phyloP scores from a whole-genome alignment of 2,329 filamentous ascomycete species.

The Cryoendolithus antarcticus region DNA sequence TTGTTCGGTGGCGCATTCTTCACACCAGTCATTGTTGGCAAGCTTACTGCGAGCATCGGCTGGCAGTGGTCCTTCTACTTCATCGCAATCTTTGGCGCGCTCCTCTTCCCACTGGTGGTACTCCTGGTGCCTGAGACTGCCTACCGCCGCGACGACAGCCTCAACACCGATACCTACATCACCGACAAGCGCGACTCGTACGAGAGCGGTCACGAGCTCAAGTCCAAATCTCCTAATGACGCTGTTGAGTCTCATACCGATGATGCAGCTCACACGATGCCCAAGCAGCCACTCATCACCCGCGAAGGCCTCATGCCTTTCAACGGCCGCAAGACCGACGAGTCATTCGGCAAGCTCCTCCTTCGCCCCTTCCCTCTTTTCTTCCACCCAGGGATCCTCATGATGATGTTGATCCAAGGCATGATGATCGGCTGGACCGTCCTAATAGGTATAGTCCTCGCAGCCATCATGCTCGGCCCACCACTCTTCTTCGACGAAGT shows the following conservation, averaged over 20 bases:
- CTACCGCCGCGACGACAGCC: slow-evolving; percentile 49
- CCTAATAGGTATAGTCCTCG: slow-evolving; percentile 73
- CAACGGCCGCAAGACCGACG: slow-evolving; percentile 70
- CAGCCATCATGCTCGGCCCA: slow-evolving; percentile 68
- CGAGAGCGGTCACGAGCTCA: not conserved
- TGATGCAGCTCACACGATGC: not conserved
- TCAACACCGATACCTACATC: slow-evolving; percentile 57
- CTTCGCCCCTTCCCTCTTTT: slow-evolving; percentile 71
- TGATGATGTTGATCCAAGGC: slow-evolving; percentile 72
- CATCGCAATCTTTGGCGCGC: slow-evolving; percentile 68
- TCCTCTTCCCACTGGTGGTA: slow-evolving; percentile 57
- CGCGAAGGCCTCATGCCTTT: slow-evolving; percentile 39
- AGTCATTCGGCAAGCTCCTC: slow-evolving; percentile 53
- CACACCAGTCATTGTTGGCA: slow-evolving; percentile 82
- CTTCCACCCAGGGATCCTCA: slow-evolving; percentile 72
- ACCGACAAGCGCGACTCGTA: slow-evolving; percentile 15
- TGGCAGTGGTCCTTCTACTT: slow-evolving; percentile 87
- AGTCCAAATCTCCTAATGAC: not conserved
- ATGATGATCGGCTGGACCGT: slow-evolving; percentile 92
- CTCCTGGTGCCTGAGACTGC: slow-evolving; percentile 79
- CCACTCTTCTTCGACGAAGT: slow-evolving; percentile 74
- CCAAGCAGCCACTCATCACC: slow-evolving; percentile 11
- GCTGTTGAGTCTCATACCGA: not conserved
- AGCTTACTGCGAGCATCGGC: slow-evolving; percentile 63
- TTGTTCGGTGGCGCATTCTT: slow-evolving; percentile 60